Evolutionary conservation across 2,329 filamentous ascomycete genomes (phyloP), one percentile per base, ranked within the genome.

Genomic region (Claviceps arundinis): DNA sequence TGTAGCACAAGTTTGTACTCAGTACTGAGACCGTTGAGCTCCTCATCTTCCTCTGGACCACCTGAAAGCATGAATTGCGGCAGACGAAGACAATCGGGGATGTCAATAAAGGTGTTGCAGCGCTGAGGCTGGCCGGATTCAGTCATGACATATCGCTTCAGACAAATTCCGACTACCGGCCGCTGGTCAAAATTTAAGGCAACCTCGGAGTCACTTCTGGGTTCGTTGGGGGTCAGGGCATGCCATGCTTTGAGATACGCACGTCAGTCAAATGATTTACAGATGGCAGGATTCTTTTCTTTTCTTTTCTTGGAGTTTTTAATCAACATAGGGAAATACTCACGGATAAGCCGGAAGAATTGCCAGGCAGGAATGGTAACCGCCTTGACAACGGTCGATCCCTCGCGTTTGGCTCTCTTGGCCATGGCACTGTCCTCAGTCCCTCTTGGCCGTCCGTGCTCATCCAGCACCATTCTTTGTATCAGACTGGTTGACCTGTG

Each of bases 291-390:
- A 6, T 8, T 3, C 11, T 26, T 26, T n/a, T n/a, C 14, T 22
- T 17, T 26, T 44, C 8, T 11, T 34, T 34, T 34, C 6, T 26
- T 24, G 1, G 13, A 4, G 13, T 43, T 43, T 16, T 14, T 14
- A 22, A 24, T 44, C 7, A 11, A 16, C 16, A 24, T 44, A 40
- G 24, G 16, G 47, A 51, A 50, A 7, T 50, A 50, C 85, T 70
- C 72, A 89, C 86, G 90, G 60, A 96, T 89, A 26, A 97, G 73
- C 61, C 87, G 89, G 69, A 96, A 97, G 63, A 97, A 95, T 62
- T 96, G 91, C 89, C 90, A 97, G 2, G 93, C 93, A 40, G 91
- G 91, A 73, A 97, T 95, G 54, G 91, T 84, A 14, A 97, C 86
- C 60, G 95, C 90, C 62, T 91, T 95, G 58, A 70, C 74, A 52